Base-by-base conservation (phyloP, 2,329 filamentous ascomycete genomes). In the Cladophialophora immunda region DNA sequence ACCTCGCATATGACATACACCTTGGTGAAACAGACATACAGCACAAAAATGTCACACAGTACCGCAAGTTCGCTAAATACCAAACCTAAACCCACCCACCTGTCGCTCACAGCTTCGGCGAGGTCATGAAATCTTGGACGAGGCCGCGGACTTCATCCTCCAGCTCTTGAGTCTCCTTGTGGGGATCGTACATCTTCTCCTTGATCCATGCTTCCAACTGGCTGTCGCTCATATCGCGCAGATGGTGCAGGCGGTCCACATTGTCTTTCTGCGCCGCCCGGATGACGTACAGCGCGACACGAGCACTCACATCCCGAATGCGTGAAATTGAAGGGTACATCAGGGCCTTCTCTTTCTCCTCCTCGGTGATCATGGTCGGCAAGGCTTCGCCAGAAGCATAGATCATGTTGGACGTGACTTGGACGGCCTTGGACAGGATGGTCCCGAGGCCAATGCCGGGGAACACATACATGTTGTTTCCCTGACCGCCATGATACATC, bases 391-490 rank as follows among this genome's bases (percentile, higher is more conserved):
- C 95, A 34, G 94, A 94, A 58, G 92, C 93, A 82, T 98, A 98
- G 76, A 99, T 93, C 95, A 99, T 99, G 79, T 90, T 88, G 78
- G 97, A 92, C 4, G 94, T 98, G 72, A 98, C 86, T 73, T 89
- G 89, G 71, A 92, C 89, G 13, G 93, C 87, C 84, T 97, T 96
- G 81, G 90, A 90, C 57, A 98, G 87, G 76, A 98, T 97, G 71
- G 94, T 92, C 68, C 94, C 95, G 32, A 98, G 89, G 65, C 95
- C 95, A 67, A 98, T 91, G 75, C 94, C 95, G 0, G 95, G 95
- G 89, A 99, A 99, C 68, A 99, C 92, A 78, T 97, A 97, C 83
- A 91, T 90, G 83, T 90, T 90, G 77, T 85, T 85, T 71, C 94
- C 94, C 83, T 93, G 90, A 80, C 92, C 92, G 63, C 91, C 90